Conservation (phyloP, 768 basidiomycete genomes). For the Tulasnella sp. region DNA sequence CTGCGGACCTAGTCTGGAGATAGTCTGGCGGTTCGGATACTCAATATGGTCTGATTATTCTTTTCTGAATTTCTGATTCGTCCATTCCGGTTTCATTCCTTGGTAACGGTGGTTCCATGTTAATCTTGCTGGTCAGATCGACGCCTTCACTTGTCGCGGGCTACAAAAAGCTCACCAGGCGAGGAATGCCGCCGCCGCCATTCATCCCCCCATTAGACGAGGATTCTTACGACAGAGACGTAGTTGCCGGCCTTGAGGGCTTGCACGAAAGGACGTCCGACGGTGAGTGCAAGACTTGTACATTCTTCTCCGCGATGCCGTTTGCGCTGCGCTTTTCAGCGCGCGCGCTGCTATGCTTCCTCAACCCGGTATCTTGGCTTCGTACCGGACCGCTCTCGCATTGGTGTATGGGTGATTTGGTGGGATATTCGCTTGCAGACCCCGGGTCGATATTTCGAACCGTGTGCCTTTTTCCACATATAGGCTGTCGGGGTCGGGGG, state of each 20-base stretch:
- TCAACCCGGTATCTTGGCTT: no score
- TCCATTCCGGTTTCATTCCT: background rate
- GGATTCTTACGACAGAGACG: constrained; percentile 14
- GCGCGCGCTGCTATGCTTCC: background rate
- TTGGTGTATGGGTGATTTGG: background rate
- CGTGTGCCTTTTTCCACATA: constrained; percentile 2
- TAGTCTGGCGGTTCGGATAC: background rate
- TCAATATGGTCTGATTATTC: constrained; percentile 7
- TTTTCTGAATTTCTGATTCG: background rate
- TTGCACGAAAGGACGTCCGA: constrained; percentile 23
- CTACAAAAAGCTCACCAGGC: constrained; percentile 9
- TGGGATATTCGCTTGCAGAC: background rate
- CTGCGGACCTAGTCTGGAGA: background rate
- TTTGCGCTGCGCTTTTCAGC: no score
- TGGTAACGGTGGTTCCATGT: background rate
- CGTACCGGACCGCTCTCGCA: no score
- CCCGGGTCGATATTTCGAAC: background rate
- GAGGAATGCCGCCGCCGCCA: constrained; percentile 25
- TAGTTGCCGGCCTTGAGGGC: constrained; percentile 15
- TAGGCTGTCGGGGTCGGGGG: background rate
- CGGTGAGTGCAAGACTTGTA: background rate
- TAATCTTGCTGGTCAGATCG: background rate
- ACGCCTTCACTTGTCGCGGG: background rate
- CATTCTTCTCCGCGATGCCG: background rate
- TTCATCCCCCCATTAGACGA: constrained; percentile 29